phyloP scores from a whole-genome alignment of 2,329 filamentous ascomycete genomes.

The Coleophoma cylindrospora region DNA sequence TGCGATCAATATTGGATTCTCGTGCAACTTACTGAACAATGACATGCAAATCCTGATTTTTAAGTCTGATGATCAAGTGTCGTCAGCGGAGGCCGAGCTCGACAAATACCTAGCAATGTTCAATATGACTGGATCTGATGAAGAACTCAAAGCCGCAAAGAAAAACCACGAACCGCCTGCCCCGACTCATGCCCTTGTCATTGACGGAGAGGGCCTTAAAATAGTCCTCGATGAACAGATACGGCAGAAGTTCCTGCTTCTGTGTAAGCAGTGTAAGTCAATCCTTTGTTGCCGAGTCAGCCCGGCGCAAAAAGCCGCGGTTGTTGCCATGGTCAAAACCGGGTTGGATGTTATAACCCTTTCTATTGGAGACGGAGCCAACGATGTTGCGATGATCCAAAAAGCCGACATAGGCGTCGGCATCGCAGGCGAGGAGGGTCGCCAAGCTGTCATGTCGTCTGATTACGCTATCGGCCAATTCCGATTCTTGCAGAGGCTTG shows the following conservation, averaged over 20 bases:
- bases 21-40: conserved; percentile 94
- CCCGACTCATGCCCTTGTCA: conserved; percentile 85
- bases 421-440: conserved; percentile 87
- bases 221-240: conserved; percentile 77
- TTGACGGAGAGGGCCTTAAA: conserved; percentile 90
- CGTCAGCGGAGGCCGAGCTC: conserved; percentile 65
- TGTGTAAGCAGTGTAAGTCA: conserved; percentile 95
- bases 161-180: conserved; percentile 81
- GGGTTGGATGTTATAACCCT: conserved; percentile 95
- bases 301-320: conserved; percentile 94
- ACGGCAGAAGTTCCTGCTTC: conserved; percentile 86
- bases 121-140: conserved; percentile 75
- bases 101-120: conserved; percentile 71
- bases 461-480: conserved; percentile 96
- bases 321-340: conserved; percentile 91
- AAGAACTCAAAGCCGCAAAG: conserved; percentile 74
- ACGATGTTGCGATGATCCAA: conserved; percentile 97
- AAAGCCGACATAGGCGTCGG: conserved; percentile 95
- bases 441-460: conserved; percentile 92
- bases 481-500: conserved; percentile 76
- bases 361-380: conserved; percentile 88
- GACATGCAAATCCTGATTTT: conserved; percentile 95
- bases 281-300: conserved; percentile 97
- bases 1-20: conserved; percentile 99
- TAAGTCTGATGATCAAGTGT: conserved; percentile 69